Evolutionary conservation across 208 protist species (phyloP), one percentile per base, ranked within the genome.

Genomic region (Novymonas esmeraldas): DNA sequence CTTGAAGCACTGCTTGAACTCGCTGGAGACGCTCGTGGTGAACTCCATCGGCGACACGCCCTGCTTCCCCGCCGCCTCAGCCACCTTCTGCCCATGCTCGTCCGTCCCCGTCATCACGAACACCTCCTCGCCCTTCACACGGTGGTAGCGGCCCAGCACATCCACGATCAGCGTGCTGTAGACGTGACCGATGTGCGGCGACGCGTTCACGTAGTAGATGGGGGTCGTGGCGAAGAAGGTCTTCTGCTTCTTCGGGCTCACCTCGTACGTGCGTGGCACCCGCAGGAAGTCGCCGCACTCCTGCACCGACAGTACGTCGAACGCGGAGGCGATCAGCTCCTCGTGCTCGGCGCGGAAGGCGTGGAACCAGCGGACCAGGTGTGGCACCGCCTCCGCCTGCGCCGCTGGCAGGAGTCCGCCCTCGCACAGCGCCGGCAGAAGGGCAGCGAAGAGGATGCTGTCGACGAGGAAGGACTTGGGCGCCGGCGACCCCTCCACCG

Each of bases 31-130:
- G 16, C 76, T 48, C 24, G 98, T 95, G 42, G 89, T 97, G 79
- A 98, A 99, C 22, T 94, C 85, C 56, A 96, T 78, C 34, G 96
- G 90, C 11, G 80, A 78, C 36, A 97, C 41, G 6, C 80, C 74
- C 36, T 83, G 73, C 51, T 84, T 73, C 34, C 74, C 57, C 1
- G 98, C 98, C 6, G 95, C 89, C 83, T 98, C 90, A 9, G 85
- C 85, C 18, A 99, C 87, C 85, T 99, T 99, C 55, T 95, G 88
- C 16, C 99, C 99, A 79, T 99, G 99, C 81, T 99, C 99, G 77
- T 99, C 99, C 1, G 97, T 99, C 39, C 98, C 98, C 7, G 98
- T 99, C 67, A 95, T 82, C 31, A 98, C 96, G 55, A 97, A 94
- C 14, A 97, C 90, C 20, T 86, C 46, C 64, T 93, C 81, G 6